phyloP scores from a whole-genome alignment of 306 rosid species.

The Sesbania bispinosa region DNA sequence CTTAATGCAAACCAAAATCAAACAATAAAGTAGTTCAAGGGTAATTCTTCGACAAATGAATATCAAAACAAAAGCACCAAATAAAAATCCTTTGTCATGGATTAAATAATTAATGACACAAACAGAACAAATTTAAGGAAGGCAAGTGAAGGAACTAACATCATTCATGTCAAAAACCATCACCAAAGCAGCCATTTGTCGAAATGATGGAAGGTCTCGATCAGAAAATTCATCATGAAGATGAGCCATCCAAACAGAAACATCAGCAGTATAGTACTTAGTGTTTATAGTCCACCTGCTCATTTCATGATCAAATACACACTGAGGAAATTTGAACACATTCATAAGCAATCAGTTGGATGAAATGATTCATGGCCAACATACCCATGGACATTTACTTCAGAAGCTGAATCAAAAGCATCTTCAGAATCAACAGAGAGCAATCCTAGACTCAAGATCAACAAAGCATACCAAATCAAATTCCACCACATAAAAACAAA shows the following conservation, averaged over 20 bases:
- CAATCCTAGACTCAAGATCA: constrained; percentile 49
- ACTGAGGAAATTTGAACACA: not conserved
- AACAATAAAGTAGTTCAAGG: not conserved
- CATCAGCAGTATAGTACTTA: constrained; percentile 81
- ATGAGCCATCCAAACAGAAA: constrained; percentile 71
- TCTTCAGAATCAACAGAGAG: constrained; percentile 58
- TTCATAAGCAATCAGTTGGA: constrained; percentile 4
- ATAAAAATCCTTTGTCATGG: not conserved
- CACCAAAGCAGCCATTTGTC: constrained; percentile 63
- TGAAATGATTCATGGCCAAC: constrained; percentile 3
- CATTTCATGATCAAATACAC: not conserved
- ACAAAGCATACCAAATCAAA: constrained; percentile 6
- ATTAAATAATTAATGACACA: not conserved
- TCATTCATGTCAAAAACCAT: constrained; percentile 82
- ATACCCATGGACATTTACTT: constrained; percentile 63
- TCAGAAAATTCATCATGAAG: constrained; percentile 57
- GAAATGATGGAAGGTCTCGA: constrained; percentile 40
- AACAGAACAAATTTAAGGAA: not conserved
- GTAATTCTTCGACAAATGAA: not conserved
- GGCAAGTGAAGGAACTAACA: constrained; percentile 42
- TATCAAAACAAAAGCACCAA: not conserved
- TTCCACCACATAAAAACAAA: not conserved
- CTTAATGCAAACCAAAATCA: not conserved
- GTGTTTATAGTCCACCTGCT: constrained; percentile 79
- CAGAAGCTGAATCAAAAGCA: constrained; percentile 53